Base-by-base conservation (phyloP, 2,329 filamentous ascomycete genomes). In the Fonsecaea pedrosoi region DNA sequence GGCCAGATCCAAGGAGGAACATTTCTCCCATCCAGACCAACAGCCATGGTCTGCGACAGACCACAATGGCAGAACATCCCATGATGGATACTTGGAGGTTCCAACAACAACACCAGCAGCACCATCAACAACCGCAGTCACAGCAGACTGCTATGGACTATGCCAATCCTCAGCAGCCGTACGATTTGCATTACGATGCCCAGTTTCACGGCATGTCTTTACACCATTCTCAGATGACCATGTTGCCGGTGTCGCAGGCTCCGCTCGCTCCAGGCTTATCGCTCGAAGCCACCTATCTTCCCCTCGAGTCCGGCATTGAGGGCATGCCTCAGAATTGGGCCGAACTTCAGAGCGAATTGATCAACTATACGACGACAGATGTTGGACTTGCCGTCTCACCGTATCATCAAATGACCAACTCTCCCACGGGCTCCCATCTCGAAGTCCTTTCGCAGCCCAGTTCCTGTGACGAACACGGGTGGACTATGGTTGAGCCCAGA, bases 391-490 rank as follows among this genome's bases (percentile, higher is more conserved):
- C 82, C 62, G 78, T 82, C 70, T 75, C 78, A 25, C 73, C 75
- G 54, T 79, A 79, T 66, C 77, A 80, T 53, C 78, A 80, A 61
- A 80, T 82, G 68, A 78, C 75, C 76, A 89, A 87, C 74, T 94
- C 91, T 42, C 91, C 91, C 0, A 91, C 89, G 1, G 89, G 91
- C 73, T 91, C 90, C 35, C 94, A 92, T 77, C 82, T 97, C 55
- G 94, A 97, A 78, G 91, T 96, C 38, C 82, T 94, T 58, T 97
- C 94, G 6, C 82, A 97, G 53, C 86, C 87, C 30, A 90, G 89
- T 64, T 92, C 92, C n/a, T 86, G 86, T 71, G 92, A 91, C 75
- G 93, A 96, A 73, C 92, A 94, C 73, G 92, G 92, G 65, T 98
- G 94, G 94, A 88, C 87, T 59, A 87, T 91, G 71, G 89, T 97